These are phyloP conservation scores for Zopfochytrium polystomum DNA, from an alignment of 371 early-diverging fungal species.

Conservation along the genomic window DNA sequence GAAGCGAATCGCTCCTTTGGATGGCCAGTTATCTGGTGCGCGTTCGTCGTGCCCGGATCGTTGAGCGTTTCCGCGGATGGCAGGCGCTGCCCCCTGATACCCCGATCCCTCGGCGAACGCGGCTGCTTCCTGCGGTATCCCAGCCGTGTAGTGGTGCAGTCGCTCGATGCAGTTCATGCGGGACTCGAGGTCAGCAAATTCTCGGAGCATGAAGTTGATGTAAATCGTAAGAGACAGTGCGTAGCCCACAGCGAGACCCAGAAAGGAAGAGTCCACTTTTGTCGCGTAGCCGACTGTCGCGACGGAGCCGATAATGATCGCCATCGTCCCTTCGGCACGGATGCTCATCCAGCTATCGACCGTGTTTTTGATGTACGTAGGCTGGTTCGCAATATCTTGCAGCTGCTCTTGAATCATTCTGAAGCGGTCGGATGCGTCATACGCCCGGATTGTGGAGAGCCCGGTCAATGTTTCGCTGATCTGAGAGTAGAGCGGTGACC, in stretches of 20 bases:
- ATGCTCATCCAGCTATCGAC: too few species aligned
- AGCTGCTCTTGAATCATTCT: slow-evolving; percentile 5
- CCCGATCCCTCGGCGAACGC: slow-evolving; percentile 21
- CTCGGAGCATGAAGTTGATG: slow-evolving; percentile 12
- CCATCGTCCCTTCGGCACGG: slow-evolving; percentile 22
- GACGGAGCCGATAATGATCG: slow-evolving; percentile 9
- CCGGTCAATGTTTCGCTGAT: slow-evolving; percentile 41
- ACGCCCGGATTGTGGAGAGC: slow-evolving; percentile 19
- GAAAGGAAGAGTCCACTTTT: slow-evolving; percentile 6
- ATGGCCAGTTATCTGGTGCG: slow-evolving; percentile 48
- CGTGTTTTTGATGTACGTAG: too few species aligned
- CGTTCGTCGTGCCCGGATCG: too few species aligned
- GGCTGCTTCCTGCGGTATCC: slow-evolving; percentile 21
- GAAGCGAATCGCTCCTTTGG: too few species aligned
- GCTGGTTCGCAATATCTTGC: too few species aligned
- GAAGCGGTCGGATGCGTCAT: slow-evolving; percentile 8
- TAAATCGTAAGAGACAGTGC: slow-evolving; percentile 13
- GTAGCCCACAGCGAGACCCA: slow-evolving; percentile 22
- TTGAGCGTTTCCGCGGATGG: slow-evolving; percentile 54
- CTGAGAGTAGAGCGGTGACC: too few species aligned
- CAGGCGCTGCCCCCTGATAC: slow-evolving; percentile 36
- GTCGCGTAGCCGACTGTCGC: slow-evolving; percentile 6
- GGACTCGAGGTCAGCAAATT: too few species aligned
- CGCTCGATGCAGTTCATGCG: slow-evolving; percentile 32
- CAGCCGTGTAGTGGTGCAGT: slow-evolving; percentile 18